phyloP scores from a whole-genome alignment of 2,329 filamentous ascomycete genomes.

The Talaromyces sp. region DNA sequence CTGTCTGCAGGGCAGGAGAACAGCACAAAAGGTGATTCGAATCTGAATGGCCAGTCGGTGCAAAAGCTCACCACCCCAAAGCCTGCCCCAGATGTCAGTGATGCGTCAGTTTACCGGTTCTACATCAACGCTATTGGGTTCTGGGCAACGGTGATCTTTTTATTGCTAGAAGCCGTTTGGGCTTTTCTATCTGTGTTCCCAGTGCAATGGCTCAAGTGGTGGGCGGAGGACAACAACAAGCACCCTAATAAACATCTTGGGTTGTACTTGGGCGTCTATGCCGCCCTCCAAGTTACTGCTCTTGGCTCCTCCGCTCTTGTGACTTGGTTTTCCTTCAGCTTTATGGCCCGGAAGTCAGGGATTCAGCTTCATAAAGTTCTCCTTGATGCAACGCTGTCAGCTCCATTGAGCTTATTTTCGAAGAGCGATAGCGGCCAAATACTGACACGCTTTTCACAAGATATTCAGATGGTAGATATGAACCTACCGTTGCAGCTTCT shows the following conservation, averaged over 20 bases:
- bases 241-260: background rate
- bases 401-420: slow-evolving; percentile 41
- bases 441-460: slow-evolving; percentile 29
- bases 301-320: background rate
- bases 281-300: slow-evolving; percentile 19
- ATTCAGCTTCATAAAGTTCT: background rate
- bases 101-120: slow-evolving; percentile 39
- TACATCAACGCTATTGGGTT: slow-evolving; percentile 24
- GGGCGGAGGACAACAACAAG: background rate
- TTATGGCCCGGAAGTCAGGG: background rate
- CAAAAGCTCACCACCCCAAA: slow-evolving; percentile 14
- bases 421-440: background rate
- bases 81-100: slow-evolving; percentile 27
- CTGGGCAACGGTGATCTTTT: slow-evolving; percentile 28
- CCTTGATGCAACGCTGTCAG: slow-evolving; percentile 16
- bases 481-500: slow-evolving; percentile 40
- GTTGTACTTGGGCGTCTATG: slow-evolving; percentile 34
- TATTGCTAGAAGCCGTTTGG: background rate
- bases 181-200: background rate
- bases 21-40: background rate
- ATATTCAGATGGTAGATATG: slow-evolving; percentile 41
- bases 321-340: slow-evolving; percentile 1
- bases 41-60: background rate
- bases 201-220: slow-evolving; percentile 4
- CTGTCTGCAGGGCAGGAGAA: background rate